Conservation (phyloP, 495 filamentous ascomycete species). For the Peziza echinospora region DNA sequence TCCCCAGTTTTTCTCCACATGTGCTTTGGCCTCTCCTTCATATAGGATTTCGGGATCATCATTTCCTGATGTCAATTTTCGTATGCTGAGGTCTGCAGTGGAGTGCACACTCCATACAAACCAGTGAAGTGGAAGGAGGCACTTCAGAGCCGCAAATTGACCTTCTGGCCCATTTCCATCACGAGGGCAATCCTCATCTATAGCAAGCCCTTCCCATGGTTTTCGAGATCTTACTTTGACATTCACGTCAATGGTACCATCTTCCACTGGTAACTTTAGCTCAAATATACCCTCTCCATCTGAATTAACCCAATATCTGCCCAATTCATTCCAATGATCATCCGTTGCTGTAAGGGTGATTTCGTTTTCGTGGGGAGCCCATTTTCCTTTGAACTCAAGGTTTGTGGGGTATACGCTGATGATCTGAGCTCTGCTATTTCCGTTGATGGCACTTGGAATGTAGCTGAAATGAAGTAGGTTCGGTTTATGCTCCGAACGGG, state of each 20-base stretch:
- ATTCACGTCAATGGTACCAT: conserved; percentile 17
- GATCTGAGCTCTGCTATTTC: not conserved
- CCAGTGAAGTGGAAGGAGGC: conserved; percentile 28
- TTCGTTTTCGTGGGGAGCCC: not conserved
- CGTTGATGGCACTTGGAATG: conserved; percentile 12
- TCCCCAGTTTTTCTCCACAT: conserved; percentile 31
- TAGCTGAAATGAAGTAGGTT: conserved; percentile 28
- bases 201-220: conserved; percentile 14
- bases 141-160: conserved; percentile 18
- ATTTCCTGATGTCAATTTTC: not conserved
- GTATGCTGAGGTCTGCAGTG: conserved; percentile 16
- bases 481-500: conserved; percentile 13
- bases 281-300: not conserved
- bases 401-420: not conserved
- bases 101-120: conserved; percentile 26
- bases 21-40: conserved; percentile 19
- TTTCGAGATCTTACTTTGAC: conserved; percentile 17
- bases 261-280: conserved; percentile 6
- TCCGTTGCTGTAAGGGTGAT: not conserved
- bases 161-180: conserved; percentile 9
- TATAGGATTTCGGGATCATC: not conserved
- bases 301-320: not conserved
- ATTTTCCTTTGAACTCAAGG: not conserved
- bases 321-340: not conserved
- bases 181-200: not conserved